Base-by-base conservation (phyloP, 2,329 filamentous ascomycete genomes). In the Epichloe typhina region DNA sequence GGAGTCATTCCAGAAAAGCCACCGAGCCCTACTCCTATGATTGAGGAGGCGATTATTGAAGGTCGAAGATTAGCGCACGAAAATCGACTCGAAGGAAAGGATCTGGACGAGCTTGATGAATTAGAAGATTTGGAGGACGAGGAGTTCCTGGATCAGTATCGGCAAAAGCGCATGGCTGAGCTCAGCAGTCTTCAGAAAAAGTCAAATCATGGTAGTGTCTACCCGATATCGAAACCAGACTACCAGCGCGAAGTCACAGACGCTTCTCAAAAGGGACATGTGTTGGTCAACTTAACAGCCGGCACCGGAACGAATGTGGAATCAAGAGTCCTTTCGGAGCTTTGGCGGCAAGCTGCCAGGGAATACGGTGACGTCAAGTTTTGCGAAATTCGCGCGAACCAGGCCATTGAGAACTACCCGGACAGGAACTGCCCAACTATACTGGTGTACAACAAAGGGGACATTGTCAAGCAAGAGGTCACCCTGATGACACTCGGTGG, bases 1-100 rank as follows among this genome's bases (percentile, higher is more conserved):
- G 88, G 89, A 57, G 77, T 98, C 58, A 97, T 98, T 55, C 93
- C 93, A n/a, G 90, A 97, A 66, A 97, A 95, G 66, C 89, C 91
- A 0, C 89, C 90, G 3, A 95, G 91, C 44, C 93, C 93, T 2
- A 96, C 93, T 2, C 89, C 90, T 6, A 84, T 95, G 72, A 96
- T 98, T 61, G 86, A 98, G 70, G 91, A 97, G 73, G 93, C 93
- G 4, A 80, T 98, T 45, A 68, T 84, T 19, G 87, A 95, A 71
- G 93, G 87, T 12, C 80, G 86, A 52, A 75, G 83, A 59, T 75
- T 94, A 55, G 90, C 90, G 31, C 83, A 97, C 62, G 91, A 96
- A 64, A 96, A 96, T 65, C 76, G 93, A 49, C 73, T 98, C 1
- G 90, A 97, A 66, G 88, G 90, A 58, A 97, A 96, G 65, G 89